Evolutionary conservation across 1,139 yeast genomes (phyloP).

Genomic region (Zygosaccharomyces sapae): DNA sequence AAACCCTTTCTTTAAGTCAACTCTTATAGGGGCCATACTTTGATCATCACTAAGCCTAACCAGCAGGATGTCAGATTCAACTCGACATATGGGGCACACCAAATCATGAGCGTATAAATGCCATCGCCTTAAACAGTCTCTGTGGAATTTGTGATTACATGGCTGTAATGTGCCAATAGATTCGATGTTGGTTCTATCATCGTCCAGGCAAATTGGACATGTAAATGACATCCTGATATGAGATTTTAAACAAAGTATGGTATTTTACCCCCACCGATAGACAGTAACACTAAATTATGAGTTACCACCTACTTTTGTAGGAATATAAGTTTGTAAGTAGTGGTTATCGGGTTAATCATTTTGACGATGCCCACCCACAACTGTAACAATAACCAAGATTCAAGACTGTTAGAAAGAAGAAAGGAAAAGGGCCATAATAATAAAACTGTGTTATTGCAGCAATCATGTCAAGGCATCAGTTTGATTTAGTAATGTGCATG

Average conservation of each 20-base stretch:
- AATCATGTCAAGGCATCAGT: conserved; percentile 86
- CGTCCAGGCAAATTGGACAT: conserved; percentile 32
- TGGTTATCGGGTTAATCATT: background rate
- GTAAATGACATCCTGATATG: conserved; percentile 3
- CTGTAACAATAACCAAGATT: background rate
- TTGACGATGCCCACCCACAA: background rate
- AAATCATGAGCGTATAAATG: conserved; percentile 26
- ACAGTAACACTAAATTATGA: background rate
- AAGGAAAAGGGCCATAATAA: conserved; percentile 25
- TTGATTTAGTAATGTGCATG: conserved; percentile 79
- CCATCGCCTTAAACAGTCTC: conserved; percentile 33
- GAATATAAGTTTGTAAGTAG: conserved; percentile 21
- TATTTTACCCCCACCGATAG: background rate
- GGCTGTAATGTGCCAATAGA: conserved; percentile 24
- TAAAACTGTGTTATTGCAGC: background rate
- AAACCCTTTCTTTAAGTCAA: conserved; percentile 20
- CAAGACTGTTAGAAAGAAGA: conserved; percentile 9
- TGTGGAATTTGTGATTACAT: conserved; percentile 31
- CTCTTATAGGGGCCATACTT: conserved; percentile 7
- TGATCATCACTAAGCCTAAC: conserved; percentile 3
- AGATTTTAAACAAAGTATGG: background rate
- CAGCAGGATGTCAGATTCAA: conserved; percentile 16
- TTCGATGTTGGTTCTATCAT: conserved; percentile 16
- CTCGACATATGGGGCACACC: conserved; percentile 32
- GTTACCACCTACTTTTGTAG: conserved; percentile 23